These are phyloP conservation scores for Sicyos edulis DNA, from an alignment of 306 rosid species.

Conservation along the genomic window DNA sequence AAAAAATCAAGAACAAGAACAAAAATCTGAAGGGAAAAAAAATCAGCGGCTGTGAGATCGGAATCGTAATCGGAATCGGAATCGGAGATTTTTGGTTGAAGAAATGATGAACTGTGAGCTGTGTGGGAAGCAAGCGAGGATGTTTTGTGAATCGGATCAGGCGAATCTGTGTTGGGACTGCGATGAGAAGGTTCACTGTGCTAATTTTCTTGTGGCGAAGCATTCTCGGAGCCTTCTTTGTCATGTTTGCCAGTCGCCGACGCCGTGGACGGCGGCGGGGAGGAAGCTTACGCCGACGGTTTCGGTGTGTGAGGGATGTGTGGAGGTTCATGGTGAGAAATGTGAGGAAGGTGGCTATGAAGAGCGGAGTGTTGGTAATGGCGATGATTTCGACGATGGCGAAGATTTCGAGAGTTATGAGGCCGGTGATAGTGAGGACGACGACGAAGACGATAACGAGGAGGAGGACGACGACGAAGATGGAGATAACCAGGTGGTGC, in stretches of 20 bases:
- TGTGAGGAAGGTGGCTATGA: slow-evolving; percentile 8
- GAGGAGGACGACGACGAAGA: slow-evolving; percentile 32
- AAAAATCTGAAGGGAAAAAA: too few relatives aligned
- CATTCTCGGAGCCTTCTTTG: slow-evolving; percentile 43
- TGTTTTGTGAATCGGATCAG: slow-evolving; percentile 48
- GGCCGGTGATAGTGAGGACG: slow-evolving; percentile 24
- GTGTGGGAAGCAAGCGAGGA: slow-evolving; percentile 39
- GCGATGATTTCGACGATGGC: slow-evolving; percentile 6
- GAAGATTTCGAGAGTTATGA: slow-evolving; percentile 20
- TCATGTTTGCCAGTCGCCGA: slow-evolving; percentile 33
- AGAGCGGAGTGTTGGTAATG: slow-evolving; percentile 17
- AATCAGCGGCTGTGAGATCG: slow-evolving; percentile 4
- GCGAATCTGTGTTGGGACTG: slow-evolving; percentile 57
- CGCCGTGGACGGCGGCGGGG: slow-evolving; percentile 48
- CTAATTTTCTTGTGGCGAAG: slow-evolving; percentile 52
- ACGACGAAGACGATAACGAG: slow-evolving; percentile 8
- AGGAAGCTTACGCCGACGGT: slow-evolving; percentile 41
- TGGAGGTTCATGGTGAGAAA: slow-evolving; percentile 9
- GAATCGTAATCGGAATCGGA: too few relatives aligned
- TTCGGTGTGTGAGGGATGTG: slow-evolving; percentile 41
- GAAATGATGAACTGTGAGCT: slow-evolving; percentile 38
- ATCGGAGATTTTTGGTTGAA: neutral
- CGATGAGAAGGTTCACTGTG: slow-evolving; percentile 53
- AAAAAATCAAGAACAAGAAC: too few relatives aligned
- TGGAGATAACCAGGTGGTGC: slow-evolving; percentile 54